Evolutionary conservation across 2,329 filamentous ascomycete species (phyloP), one percentile per base, ranked within the genome.

Genomic region (Biscogniauxia sp.): DNA sequence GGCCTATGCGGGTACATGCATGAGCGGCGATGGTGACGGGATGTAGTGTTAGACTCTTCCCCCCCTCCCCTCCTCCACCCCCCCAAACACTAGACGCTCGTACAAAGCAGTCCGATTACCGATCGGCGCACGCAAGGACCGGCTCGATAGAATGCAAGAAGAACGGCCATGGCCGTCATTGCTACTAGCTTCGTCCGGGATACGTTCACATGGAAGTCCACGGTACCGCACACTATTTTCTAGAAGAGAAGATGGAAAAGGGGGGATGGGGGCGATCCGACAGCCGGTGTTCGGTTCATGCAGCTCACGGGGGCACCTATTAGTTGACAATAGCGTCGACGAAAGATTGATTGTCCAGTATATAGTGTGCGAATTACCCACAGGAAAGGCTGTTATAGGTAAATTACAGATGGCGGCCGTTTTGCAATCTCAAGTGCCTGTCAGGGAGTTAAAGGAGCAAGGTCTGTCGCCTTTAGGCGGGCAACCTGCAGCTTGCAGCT

Each of bases 1-100:
- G 61, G 37, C 54, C 25, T 61, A 54, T n/a, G 59, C 64, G 64
- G 64, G 59, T 64, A 59, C 62, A 59, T 63, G 64, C 64, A 66
- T 66, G 60, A 63, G 58, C 57, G 61, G 56, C 59, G 63, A 56
- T 51, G 54, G 50, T 63, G 61, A 61, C 37, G 37, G 37, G 37
- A 45, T 45, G 37, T 45, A 45, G 37, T 45, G 9, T 32, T 32
- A 45, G 37, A 45, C 37, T 3, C 37, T 45, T 13, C 37, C 17
- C 13, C 37, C 37, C 37, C 28, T 7, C 28, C 28, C n/a, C n/a
- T n/a, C n/a, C n/a, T n/a, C 37, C 17, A 45, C 37, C 37, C 37
- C 28, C 28, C 28, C 28, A 45, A 45, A 45, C 37, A 45, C 37
- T 45, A n/a, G 11, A 45, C 2, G 37, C 37, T 45, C 17, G 15